Evolutionary conservation across 805 yeast genomes (phyloP).

Genomic region (Starmerella geochares): DNA sequence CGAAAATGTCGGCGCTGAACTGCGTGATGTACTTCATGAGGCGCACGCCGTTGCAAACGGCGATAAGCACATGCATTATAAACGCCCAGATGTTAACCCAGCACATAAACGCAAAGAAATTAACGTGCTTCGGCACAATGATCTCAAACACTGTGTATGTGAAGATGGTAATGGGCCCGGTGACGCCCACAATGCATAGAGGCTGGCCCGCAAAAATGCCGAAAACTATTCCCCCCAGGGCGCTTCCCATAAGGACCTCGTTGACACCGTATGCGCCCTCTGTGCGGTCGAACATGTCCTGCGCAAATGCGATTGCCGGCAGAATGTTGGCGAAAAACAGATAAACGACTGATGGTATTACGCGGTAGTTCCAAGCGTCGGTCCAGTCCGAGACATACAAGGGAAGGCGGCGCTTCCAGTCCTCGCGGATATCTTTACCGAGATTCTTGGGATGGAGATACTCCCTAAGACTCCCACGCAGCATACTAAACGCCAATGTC

Average conservation of each 20-base stretch:
- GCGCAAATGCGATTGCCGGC: conserved; percentile 94
- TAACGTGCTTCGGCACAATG: conserved; percentile 41
- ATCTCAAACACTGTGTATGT: conserved; percentile 79
- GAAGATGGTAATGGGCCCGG: conserved; percentile 90
- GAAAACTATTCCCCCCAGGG: conserved; percentile 80
- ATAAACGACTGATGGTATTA: conserved; percentile 70
- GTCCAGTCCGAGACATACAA: conserved; percentile 65
- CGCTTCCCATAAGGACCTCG: conserved; percentile 73
- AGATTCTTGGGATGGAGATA: conserved; percentile 3
- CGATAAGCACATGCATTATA: conserved; percentile 66
- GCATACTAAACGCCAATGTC: background rate
- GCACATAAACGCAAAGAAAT: conserved; percentile 83
- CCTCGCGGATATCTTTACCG: conserved; percentile 17
- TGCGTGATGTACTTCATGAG: conserved; percentile 61
- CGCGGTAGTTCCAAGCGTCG: conserved; percentile 78
- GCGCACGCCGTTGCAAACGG: conserved; percentile 57
- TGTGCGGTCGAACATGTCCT: conserved; percentile 92
- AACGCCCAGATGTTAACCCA: conserved; percentile 92
- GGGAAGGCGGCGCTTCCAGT: conserved; percentile 35
- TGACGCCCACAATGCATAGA: conserved; percentile 88
- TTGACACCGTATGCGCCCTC: conserved; percentile 80
- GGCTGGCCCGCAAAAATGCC: conserved; percentile 87
- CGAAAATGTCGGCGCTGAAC: conserved; percentile 87
- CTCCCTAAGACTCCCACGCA: background rate
- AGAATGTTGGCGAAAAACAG: conserved; percentile 81